Base-by-base conservation (phyloP, 176 grass and related monocot genomes). In the bread wheat (Triticum aestivum) region DNA sequence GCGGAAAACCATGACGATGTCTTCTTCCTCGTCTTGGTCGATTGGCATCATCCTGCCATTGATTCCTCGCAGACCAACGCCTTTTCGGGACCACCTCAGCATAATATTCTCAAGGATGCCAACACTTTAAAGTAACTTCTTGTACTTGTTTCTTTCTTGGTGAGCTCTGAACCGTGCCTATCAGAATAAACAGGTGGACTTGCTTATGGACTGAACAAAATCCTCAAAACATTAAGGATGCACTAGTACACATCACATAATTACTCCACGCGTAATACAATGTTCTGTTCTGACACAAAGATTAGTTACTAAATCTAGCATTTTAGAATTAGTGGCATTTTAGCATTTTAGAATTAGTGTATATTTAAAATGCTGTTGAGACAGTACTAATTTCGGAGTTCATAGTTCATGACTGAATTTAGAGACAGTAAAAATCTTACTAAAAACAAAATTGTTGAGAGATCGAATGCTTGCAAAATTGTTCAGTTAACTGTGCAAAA, bases 91-190 rank as follows among this genome's bases (percentile, higher is more conserved):
- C 97, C 97, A 98, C 65, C 94, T 81, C 42, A 96, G 66, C 86
- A 94, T 79, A 13, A 83, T 76, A 82, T 98, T 98, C 70, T 98
- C 97, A 69, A 96, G 65, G 83, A 98, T 20, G 15, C 91, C 77
- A 69, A 91, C 97, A 14, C 75, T 91, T 24, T 17, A 42, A 71
- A 96, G 75, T 27, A 98, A 74, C 24, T 89, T 84, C 75, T 77
- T 85, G 66, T 91, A 86, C 77, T 83, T 93, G 17, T 82, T 91
- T 73, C 87, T 94, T 79, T 88, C 87, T 88, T 91, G 90, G 85
- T 91, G 88, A 73, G 85, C 97, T 96, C 97, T 94, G 73, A 92
- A 78, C 34, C 87, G 89, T 80, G 92, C 82, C 97, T 99, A 81
- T 42, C 42, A 92, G 78, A 64, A 85, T 77, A 65, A 83, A 75